Conservation (phyloP, 805 yeast genomes). For the Candida morakotiae region DNA sequence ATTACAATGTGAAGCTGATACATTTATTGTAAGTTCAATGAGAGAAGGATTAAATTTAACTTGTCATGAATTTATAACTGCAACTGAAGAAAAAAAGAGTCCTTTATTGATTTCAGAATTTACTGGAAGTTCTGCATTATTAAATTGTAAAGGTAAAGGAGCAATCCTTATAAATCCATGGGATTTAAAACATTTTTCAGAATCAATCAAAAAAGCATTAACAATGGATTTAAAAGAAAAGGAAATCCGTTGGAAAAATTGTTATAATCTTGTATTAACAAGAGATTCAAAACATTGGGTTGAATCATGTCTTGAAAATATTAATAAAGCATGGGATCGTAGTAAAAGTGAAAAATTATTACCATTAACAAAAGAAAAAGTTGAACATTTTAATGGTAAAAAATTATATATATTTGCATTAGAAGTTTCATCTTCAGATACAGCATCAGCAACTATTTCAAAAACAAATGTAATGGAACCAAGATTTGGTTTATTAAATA, state of each 20-base stretch:
- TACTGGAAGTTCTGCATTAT: constrained; percentile 85
- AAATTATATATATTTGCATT: constrained; percentile 38
- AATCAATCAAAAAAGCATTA: constrained; percentile 60
- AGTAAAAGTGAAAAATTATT: constrained; percentile 20
- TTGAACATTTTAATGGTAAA: constrained; percentile 27
- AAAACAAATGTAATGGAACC: constrained; percentile 45
- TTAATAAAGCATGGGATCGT: constrained; percentile 43
- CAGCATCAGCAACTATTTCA: constrained; percentile 4
- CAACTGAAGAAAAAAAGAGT: constrained; percentile 65
- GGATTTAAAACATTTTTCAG: constrained; percentile 67
- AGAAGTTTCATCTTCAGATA: constrained; percentile 37
- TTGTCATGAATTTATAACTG: constrained; percentile 87
- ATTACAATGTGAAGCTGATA: constrained; percentile 77
- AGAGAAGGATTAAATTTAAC: constrained; percentile 97
- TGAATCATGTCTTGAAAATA: constrained; percentile 46
- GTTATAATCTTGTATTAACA: constrained; percentile 54
- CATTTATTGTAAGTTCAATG: constrained; percentile 83
- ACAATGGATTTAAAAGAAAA: constrained; percentile 62
- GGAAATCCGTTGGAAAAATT: constrained; percentile 53
- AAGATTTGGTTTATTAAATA: constrained; percentile 52
- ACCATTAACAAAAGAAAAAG: constrained; percentile 29
- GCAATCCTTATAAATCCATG: constrained; percentile 86
- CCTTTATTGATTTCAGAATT: constrained; percentile 89
- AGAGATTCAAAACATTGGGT: constrained; percentile 82
- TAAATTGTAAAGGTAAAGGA: constrained; percentile 51